These are phyloP conservation scores for Sphaerosporella brunnea DNA, from an alignment of 495 filamentous ascomycete species.

Conservation along the genomic window DNA sequence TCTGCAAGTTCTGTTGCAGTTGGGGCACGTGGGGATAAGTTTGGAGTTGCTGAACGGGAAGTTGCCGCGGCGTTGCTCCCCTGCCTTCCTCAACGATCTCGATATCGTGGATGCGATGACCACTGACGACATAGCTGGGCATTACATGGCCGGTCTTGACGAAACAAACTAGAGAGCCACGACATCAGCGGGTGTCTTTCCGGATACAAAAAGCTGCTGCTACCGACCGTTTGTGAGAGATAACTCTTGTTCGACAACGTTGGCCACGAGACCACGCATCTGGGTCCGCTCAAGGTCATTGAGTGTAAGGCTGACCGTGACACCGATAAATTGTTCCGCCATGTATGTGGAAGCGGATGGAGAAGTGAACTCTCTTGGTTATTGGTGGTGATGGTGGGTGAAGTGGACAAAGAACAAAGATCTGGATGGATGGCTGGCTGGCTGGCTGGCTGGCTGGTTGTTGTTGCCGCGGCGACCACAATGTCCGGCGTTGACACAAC, in stretches of 20 bases:
- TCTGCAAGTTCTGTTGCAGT: constrained; percentile 43
- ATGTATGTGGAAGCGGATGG: constrained; percentile 26
- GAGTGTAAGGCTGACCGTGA: constrained; percentile 60
- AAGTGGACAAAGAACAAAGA: too few species aligned
- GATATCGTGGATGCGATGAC: not conserved
- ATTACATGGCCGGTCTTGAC: constrained; percentile 27
- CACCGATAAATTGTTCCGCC: constrained; percentile 57
- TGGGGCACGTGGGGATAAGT: not conserved
- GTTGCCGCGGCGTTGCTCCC: not conserved
- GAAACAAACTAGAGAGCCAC: not conserved
- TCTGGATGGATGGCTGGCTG: not conserved
- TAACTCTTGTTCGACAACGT: constrained; percentile 55
- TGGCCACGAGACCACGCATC: constrained; percentile 54
- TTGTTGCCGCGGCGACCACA: too few species aligned
- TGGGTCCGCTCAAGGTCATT: constrained; percentile 42
- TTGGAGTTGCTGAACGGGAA: not conserved
- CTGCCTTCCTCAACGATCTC: not conserved
- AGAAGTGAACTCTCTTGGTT: too few species aligned
- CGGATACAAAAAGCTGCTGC: too few species aligned
- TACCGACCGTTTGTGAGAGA: constrained; percentile 59
- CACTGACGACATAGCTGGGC: not conserved
- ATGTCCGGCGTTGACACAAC: too few species aligned
- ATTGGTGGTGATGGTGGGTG: too few species aligned
- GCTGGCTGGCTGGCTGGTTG: not conserved
- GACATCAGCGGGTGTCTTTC: too few species aligned